These are phyloP conservation scores for Bruguiera sexangula DNA, from an alignment of 345 rosid species.

Conservation along the genomic window DNA sequence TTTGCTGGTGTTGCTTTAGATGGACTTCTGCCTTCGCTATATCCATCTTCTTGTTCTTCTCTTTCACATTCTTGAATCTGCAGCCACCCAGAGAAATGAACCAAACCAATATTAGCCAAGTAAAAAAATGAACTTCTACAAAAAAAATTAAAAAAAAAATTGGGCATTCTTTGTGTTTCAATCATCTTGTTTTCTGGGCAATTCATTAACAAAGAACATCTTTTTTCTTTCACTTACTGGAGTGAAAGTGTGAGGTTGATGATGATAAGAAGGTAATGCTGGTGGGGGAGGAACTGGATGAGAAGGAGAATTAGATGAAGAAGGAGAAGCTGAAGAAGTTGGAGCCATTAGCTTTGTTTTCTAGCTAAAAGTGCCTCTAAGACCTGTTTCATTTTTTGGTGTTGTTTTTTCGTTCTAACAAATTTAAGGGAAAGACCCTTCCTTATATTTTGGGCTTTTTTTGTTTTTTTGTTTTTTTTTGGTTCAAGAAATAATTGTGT, in stretches of 20 bases:
- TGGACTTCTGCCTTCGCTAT: conserved; percentile 10
- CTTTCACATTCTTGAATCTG: conserved; percentile 85
- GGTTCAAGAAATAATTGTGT: too few relatives aligned
- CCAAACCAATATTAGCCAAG: neutral
- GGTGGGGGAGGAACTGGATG: conserved; percentile 34
- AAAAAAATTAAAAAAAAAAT: too few relatives aligned
- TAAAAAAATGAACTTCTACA: neutral
- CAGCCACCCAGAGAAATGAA: conserved; percentile 6
- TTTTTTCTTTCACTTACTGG: conserved; percentile 51
- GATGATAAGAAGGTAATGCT: conserved; percentile 6
- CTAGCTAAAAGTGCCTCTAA: neutral
- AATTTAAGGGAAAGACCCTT: neutral
- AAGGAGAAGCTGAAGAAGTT: conserved; percentile 56
- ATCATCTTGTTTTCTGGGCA: conserved; percentile 7
- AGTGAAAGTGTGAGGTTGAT: conserved; percentile 56
- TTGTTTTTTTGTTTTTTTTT: neutral
- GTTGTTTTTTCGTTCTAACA: too few relatives aligned
- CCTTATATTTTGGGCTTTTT: conserved; percentile 3
- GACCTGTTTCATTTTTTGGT: too few relatives aligned
- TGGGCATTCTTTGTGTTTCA: too few relatives aligned
- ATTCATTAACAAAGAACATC: conserved; percentile 1
- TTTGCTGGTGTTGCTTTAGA: conserved; percentile 8
- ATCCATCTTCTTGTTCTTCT: conserved; percentile 45
- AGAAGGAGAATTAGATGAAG: conserved; percentile 49
- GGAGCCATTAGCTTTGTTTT: conserved; percentile 49